phyloP scores from a whole-genome alignment of 2,329 filamentous ascomycete genomes.

The Fonsecaea nubica region DNA sequence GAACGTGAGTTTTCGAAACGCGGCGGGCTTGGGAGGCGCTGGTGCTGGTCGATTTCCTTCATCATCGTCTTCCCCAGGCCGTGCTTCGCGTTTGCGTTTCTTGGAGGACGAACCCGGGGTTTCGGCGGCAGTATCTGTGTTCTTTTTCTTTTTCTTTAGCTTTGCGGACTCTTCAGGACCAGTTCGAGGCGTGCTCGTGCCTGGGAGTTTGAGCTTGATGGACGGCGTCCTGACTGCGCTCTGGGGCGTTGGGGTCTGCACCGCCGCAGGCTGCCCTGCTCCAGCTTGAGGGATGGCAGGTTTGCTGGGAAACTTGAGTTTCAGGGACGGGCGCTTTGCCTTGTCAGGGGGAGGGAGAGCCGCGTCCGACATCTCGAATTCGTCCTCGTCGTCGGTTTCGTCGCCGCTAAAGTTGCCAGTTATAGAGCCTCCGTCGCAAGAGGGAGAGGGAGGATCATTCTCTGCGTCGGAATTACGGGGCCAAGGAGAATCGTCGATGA shows the following conservation, averaged over 20 bases:
- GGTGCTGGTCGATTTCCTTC: constrained; percentile 23
- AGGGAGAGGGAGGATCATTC: constrained; percentile 24
- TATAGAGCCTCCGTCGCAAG: constrained; percentile 1
- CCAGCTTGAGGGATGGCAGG: constrained; percentile 28
- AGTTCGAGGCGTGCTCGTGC: constrained; percentile 15
- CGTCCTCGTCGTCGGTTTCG: constrained; percentile 5
- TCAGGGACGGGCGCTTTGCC: constrained; percentile 39
- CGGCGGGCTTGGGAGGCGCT: constrained; percentile 23
- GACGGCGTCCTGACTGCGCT: constrained; percentile 34
- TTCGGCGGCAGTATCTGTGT: constrained; percentile 13
- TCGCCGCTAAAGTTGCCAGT: neutral
- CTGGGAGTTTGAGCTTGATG: constrained; percentile 40
- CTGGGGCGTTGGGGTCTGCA: constrained; percentile 33
- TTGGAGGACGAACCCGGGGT: constrained; percentile 43
- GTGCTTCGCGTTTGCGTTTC: constrained; percentile 37
- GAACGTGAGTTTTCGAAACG: constrained; percentile 48
- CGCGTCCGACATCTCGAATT: constrained; percentile 26
- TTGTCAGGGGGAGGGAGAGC: constrained; percentile 12
- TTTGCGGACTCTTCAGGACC: constrained; percentile 15
- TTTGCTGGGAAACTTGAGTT: constrained; percentile 41
- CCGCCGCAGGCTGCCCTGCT: constrained; percentile 22
- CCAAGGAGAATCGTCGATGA: constrained; percentile 1
- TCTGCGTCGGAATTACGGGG: constrained; percentile 26
- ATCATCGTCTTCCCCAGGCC: constrained; percentile 21
- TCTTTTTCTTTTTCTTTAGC: constrained; percentile 36